Percentiles rank a stretch among this genome's conserved stretches.
Evolutionary conservation across 2,329 filamentous ascomycete species (phyloP).

Genomic region (Neopestalotiopsis rosae): DNA sequence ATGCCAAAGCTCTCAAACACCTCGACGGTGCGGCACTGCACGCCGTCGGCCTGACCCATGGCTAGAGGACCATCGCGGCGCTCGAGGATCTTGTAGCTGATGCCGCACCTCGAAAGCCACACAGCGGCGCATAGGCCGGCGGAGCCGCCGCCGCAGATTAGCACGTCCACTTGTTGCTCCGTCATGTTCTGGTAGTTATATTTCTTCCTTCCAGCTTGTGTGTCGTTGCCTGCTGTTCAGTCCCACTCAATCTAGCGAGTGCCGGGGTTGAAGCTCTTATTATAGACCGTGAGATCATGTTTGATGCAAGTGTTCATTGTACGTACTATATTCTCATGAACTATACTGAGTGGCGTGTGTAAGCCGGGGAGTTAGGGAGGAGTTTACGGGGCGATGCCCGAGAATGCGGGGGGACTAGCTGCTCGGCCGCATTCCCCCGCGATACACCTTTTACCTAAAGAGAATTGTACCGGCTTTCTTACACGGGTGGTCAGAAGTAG

Average conservation of each 20-base stretch:
- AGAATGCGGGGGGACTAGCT: neutral
- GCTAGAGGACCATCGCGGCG: constrained; percentile 57
- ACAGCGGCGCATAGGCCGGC: constrained; percentile 66
- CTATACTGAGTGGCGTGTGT: neutral
- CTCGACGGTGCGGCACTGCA: constrained; percentile 66
- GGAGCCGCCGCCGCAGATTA: constrained; percentile 66
- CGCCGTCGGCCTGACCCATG: constrained; percentile 68
- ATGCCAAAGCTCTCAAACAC: constrained; percentile 66
- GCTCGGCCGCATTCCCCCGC: neutral
- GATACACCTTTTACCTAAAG: neutral
- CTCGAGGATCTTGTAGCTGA: constrained; percentile 64
- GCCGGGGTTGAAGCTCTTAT: too few relatives aligned
- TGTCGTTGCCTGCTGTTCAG: too few relatives aligned
- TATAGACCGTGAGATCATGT: too few relatives aligned
- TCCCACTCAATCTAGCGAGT: too few relatives aligned
- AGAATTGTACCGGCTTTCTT: too few relatives aligned
- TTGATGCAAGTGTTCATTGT: too few relatives aligned
- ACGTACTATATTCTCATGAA: too few relatives aligned
- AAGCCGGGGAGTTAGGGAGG: constrained; percentile 10
- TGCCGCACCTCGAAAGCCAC: constrained; percentile 64
- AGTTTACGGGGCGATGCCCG: neutral
- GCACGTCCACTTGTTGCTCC: constrained; percentile 47
- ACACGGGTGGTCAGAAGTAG: too few relatives aligned
- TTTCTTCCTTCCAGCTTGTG: neutral
- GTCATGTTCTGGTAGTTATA: constrained; percentile 15